These are phyloP conservation scores for Lyophyllum semitale DNA, from an alignment of 768 basidiomycete genomes.

Conservation along the genomic window DNA sequence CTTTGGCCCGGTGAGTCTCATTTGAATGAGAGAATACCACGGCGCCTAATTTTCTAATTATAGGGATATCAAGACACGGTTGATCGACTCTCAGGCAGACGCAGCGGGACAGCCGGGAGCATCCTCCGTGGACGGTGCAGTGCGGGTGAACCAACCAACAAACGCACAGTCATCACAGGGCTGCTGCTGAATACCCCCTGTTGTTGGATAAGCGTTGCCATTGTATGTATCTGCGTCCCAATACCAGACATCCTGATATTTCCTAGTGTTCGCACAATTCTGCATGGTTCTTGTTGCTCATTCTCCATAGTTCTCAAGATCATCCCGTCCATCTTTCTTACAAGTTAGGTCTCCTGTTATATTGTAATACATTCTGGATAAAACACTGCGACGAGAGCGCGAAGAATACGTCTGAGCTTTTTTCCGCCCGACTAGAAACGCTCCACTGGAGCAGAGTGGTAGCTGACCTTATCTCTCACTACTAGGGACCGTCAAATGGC, in stretches of 20 bases:
- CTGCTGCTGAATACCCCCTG: constrained; percentile 51
- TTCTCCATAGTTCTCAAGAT: constrained; percentile 11
- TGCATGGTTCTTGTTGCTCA: constrained; percentile 5
- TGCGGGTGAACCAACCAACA: constrained; percentile 64
- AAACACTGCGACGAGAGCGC: constrained; percentile 5
- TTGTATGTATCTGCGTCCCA: constrained; percentile 3
- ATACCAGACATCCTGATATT: constrained; percentile 1
- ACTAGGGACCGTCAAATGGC: no score
- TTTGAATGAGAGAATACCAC: neutral
- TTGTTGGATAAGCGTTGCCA: neutral
- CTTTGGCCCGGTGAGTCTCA: constrained; percentile 79
- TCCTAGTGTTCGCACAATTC: neutral
- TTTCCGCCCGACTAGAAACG: no score
- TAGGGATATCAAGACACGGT: constrained; percentile 95
- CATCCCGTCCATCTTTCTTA: constrained; percentile 10
- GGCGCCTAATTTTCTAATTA: neutral
- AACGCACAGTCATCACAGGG: constrained; percentile 41
- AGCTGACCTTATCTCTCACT: no score
- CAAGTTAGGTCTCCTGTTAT: constrained; percentile 20
- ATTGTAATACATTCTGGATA: constrained; percentile 25
- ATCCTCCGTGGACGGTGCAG: constrained; percentile 53
- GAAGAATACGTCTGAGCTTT: no score
- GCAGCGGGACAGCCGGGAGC: constrained; percentile 41
- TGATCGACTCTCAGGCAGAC: constrained; percentile 92
- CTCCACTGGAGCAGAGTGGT: no score